Percentiles rank a stretch among this genome's conserved stretches.
Evolutionary conservation across 768 basidiomycete genomes (phyloP).

Genomic region (Mycena filopes): DNA sequence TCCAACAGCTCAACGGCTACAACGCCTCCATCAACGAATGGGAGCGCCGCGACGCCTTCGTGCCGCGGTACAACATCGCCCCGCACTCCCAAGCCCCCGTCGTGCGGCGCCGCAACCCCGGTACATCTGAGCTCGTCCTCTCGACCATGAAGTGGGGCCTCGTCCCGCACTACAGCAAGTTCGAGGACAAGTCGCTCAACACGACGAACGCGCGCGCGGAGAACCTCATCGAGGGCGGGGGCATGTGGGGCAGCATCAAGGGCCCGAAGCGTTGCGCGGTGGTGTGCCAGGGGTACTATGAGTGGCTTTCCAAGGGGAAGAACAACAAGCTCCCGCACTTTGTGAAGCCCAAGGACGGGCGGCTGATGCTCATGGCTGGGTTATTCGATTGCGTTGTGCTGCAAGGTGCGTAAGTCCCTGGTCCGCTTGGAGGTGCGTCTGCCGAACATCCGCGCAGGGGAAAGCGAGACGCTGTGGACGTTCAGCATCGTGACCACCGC

Average conservation of each 20-base stretch:
- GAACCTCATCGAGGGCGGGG: conserved; percentile 75
- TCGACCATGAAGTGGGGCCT: conserved; percentile 95
- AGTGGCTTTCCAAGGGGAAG: conserved; percentile 91
- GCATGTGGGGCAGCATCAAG: conserved; percentile 89
- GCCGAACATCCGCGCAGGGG: conserved; percentile 55
- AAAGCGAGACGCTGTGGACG: conserved; percentile 71
- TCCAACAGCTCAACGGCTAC: conserved; percentile 57
- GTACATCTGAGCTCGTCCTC: conserved; percentile 55
- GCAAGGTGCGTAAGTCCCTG: conserved; percentile 68
- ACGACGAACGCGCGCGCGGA: conserved; percentile 95
- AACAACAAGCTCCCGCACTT: conserved; percentile 87
- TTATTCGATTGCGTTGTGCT: conserved; percentile 81
- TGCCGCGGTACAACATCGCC: conserved; percentile 84
- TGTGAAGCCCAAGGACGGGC: conserved; percentile 70
- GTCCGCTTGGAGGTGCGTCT: too few species aligned
- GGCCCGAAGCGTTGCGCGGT: conserved; percentile 89
- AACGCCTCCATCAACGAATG: conserved; percentile 63
- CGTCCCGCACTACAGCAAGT: conserved; percentile 84
- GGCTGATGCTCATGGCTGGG: conserved; percentile 87
- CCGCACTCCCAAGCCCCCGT: conserved; percentile 85
- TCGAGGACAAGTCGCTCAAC: conserved; percentile 74
- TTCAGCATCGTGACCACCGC: conserved; percentile 92
- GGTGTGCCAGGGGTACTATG: conserved; percentile 90
- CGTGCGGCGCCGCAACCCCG: conserved; percentile 57
- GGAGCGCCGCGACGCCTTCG: conserved; percentile 67